These are phyloP conservation scores for Cryptococcus wingfieldii DNA, from an alignment of 1,284 basidiomycete species.

Conservation along the genomic window DNA sequence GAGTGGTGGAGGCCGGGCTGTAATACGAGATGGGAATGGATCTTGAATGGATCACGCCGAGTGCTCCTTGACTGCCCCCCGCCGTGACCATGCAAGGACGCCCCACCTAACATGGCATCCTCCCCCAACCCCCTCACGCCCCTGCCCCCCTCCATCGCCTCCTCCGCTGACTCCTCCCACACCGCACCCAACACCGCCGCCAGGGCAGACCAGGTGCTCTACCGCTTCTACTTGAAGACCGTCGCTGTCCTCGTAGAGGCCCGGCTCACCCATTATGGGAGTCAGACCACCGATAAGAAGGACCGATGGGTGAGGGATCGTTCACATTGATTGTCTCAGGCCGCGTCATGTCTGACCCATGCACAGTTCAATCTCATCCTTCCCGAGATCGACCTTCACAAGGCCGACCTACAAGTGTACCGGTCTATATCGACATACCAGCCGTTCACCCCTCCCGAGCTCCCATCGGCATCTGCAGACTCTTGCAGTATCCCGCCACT, in stretches of 20 bases:
- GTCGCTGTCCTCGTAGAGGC: constrained; percentile 44
- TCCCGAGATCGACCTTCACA: constrained; percentile 44
- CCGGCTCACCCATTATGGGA: constrained; percentile 39
- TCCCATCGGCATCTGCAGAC: constrained; percentile 8
- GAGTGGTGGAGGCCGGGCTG: too few species aligned
- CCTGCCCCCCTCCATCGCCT: constrained; percentile 30
- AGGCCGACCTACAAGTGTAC: constrained; percentile 41
- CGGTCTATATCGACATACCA: constrained; percentile 33
- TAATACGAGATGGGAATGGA: too few species aligned
- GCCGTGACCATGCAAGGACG: neutral
- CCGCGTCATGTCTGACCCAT: neutral
- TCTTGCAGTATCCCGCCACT: constrained; percentile 39
- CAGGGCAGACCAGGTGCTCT: constrained; percentile 43
- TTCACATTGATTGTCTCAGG: neutral
- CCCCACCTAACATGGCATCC: neutral
- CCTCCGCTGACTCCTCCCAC: constrained; percentile 23
- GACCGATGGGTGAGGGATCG: constrained; percentile 44
- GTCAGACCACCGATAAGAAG: constrained; percentile 20
- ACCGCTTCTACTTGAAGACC: constrained; percentile 48
- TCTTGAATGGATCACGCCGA: too few species aligned
- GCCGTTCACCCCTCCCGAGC: constrained; percentile 6
- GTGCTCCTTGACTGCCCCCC: neutral
- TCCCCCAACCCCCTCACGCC: neutral
- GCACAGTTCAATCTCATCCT: constrained; percentile 44
- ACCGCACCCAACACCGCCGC: constrained; percentile 11